Evolutionary conservation across 192 early-diverging fungal genomes (phyloP), one percentile per base, ranked within the genome.

Genomic region (Linnemannia elongata): DNA sequence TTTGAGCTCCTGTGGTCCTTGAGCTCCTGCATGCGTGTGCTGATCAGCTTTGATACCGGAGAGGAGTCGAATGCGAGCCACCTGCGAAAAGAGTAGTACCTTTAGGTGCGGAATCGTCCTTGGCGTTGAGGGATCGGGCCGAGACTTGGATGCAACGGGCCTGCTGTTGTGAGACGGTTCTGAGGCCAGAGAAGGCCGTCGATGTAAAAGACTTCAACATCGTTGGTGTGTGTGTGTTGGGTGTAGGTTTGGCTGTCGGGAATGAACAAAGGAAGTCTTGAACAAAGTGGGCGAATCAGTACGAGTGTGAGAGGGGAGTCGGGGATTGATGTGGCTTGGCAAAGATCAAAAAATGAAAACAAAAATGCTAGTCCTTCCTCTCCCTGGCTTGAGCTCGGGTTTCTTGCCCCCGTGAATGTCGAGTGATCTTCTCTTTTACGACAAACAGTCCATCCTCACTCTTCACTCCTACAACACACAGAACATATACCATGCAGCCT

Each of bases 91-190:
- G 13, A 45, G 44, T 45, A 8, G n/a, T 86, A 86, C 83, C 83
- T 79, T 86, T 86, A 44, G 83, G 71, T 52, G 69, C 36, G 20
- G 85, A 72, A 4, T 77, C 75, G 27, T 81, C 79, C 76, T 81
- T 81, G 30, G 75, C 76, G 39, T 78, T 87, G 49, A 84, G 20
- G 33, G 75, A 44, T 44, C 87, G 82, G 36, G 77, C 78, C n/a
- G 82, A 88, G 68, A 88, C 82, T 36, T 80, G 82, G 78, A 88
- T 88, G 77, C 66, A 81, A 33, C 85, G 85, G 10, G 68, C 36
- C 44, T 87, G 85, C 66, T 55, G 73, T 63, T 27, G 55, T 44
- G 68, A 76, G 12, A 52, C 52, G 27, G 71, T 72, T 77, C 72
- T 87, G 42, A 81, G 4, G 76, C 76, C 77, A 42, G 77, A 68